Conservation (phyloP, 2,329 filamentous ascomycete species). For the Paraphoma sp. region DNA sequence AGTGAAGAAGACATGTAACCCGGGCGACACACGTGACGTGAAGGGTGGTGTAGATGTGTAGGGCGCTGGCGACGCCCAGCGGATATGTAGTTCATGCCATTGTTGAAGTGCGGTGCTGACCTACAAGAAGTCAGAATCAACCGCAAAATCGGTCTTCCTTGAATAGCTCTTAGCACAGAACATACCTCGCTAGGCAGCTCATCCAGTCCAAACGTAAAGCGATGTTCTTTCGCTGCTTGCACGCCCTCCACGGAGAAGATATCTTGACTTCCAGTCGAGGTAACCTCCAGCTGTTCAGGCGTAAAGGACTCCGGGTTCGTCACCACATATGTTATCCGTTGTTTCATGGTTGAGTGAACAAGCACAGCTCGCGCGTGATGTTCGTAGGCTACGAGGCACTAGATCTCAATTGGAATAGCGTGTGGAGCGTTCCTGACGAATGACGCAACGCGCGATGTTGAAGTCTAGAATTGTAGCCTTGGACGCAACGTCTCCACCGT, state of each 20-base stretch:
- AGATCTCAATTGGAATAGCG: neutral
- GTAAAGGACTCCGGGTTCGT: slow-evolving; percentile 71
- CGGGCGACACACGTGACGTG: slow-evolving; percentile 75
- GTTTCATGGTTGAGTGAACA: slow-evolving; percentile 61
- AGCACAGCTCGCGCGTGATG: slow-evolving; percentile 13
- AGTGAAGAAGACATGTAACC: slow-evolving; percentile 81
- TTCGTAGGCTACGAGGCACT: neutral
- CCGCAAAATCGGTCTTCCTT: neutral
- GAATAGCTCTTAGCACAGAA: neutral
- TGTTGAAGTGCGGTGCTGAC: slow-evolving; percentile 67
- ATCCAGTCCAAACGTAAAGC: slow-evolving; percentile 73
- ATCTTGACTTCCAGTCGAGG: slow-evolving; percentile 44
- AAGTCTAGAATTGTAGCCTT: slow-evolving; percentile 17
- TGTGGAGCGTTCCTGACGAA: slow-evolving; percentile 5
- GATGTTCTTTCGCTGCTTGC: slow-evolving; percentile 76
- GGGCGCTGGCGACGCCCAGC: slow-evolving; percentile 71
- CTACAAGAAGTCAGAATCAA: slow-evolving; percentile 44
- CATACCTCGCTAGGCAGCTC: slow-evolving; percentile 74
- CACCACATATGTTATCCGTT: slow-evolving; percentile 78
- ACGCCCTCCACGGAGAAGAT: slow-evolving; percentile 65
- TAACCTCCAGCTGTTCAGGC: slow-evolving; percentile 67
- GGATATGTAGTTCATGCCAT: slow-evolving; percentile 76
- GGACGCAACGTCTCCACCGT: slow-evolving; percentile 23
- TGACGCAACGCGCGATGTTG: slow-evolving; percentile 20
- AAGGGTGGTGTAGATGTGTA: slow-evolving; percentile 73